Evolutionary conservation across 2,329 filamentous ascomycete genomes (phyloP).

Genomic region (Cladosporium velox): DNA sequence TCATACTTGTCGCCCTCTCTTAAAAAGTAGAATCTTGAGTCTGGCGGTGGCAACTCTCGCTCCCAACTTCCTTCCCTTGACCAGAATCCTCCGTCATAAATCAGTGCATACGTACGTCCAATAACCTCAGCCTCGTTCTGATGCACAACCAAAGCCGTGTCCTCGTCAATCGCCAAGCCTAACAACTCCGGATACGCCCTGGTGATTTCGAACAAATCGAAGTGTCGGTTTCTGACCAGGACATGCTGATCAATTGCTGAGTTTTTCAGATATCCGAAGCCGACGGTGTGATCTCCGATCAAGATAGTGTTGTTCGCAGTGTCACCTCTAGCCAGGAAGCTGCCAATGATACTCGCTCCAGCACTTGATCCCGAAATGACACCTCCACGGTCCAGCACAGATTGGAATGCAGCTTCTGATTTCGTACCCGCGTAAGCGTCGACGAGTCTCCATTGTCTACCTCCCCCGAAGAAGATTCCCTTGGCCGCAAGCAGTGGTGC

Average conservation of each 20-base stretch:
- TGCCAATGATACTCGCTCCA: conserved; percentile 29
- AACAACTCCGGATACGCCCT: conserved; percentile 26
- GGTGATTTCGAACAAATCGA: conserved; percentile 28
- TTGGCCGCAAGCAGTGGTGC: conserved; percentile 25
- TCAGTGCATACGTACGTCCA: conserved; percentile 26
- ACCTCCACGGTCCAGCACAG: conserved; percentile 28
- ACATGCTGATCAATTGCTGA: conserved; percentile 30
- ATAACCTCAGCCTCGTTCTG: conserved; percentile 27
- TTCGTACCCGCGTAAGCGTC: conserved; percentile 30
- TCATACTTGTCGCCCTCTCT: conserved; percentile 28
- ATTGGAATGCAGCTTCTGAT: conserved; percentile 26
- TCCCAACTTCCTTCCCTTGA: conserved; percentile 26
- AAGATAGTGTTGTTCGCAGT: conserved; percentile 28
- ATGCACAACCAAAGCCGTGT: conserved; percentile 28
- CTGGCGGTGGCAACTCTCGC: conserved; percentile 25
- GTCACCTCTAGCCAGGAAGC: conserved; percentile 29
- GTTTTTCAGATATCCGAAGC: conserved; percentile 29
- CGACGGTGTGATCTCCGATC: conserved; percentile 28
- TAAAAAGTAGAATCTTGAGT: conserved; percentile 27
- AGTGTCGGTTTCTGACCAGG: conserved; percentile 28
- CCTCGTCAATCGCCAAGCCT: conserved; percentile 27
- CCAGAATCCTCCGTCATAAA: conserved; percentile 29
- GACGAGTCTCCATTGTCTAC: conserved; percentile 30
- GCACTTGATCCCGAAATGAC: conserved; percentile 28
- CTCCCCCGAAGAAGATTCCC: conserved; percentile 30